These are phyloP conservation scores for Paecilomyces sp. DNA, from an alignment of 2,329 filamentous ascomycete genomes.

Conservation along the genomic window DNA sequence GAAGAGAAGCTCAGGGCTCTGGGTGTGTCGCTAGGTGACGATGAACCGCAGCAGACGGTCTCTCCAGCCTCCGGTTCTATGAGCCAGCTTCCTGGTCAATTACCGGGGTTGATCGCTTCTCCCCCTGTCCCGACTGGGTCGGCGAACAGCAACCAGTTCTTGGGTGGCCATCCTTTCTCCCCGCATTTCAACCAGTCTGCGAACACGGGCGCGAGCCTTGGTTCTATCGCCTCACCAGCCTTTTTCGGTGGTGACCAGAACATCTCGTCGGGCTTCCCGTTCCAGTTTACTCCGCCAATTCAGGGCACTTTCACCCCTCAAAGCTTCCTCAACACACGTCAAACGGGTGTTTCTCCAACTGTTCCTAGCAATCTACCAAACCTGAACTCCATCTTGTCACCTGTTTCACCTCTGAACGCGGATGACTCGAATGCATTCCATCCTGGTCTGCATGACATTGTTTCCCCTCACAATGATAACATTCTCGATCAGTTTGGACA, in stretches of 20 bases:
- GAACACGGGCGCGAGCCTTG: constrained; percentile 56
- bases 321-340: constrained; percentile 35
- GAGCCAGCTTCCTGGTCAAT: constrained; percentile 65
- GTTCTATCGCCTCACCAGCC: constrained; percentile 64
- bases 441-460: constrained; percentile 16
- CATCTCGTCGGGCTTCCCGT: constrained; percentile 61
- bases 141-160: constrained; percentile 62
- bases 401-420: constrained; percentile 55
- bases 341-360: constrained; percentile 52
- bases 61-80: constrained; percentile 59
- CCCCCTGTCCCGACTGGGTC: constrained; percentile 76
- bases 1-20: constrained; percentile 90
- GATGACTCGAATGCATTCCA: constrained; percentile 40
- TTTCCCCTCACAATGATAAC: constrained; percentile 13
- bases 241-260: constrained; percentile 52
- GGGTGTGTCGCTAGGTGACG: constrained; percentile 73
- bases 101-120: constrained; percentile 71
- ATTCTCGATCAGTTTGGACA: constrained; percentile 18
- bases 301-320: constrained; percentile 34
- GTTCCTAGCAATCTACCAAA: constrained; percentile 37
- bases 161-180: constrained; percentile 56
- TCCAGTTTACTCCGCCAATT: constrained; percentile 53
- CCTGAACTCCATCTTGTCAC: constrained; percentile 50
- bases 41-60: constrained; percentile 60
- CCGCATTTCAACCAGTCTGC: constrained; percentile 53